Evolutionary conservation across 2,329 filamentous ascomycete species (phyloP).

Genomic region (Fusarium sp.): DNA sequence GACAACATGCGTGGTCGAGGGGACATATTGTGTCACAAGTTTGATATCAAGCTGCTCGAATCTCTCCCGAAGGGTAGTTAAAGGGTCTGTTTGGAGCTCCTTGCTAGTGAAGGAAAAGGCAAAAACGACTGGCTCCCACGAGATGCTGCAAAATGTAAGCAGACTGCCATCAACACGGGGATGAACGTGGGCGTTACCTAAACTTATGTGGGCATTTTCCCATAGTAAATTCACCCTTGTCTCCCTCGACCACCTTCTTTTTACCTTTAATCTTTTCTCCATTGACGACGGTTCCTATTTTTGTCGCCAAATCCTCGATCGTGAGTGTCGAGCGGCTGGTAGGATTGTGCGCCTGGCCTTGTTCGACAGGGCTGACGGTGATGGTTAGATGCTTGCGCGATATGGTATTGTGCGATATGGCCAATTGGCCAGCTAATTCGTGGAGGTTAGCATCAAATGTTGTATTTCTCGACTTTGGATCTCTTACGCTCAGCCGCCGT

Average conservation of each 20-base stretch:
- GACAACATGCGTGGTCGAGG: conserved; percentile 85
- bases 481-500: conserved; percentile 72
- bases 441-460: conserved; percentile 4
- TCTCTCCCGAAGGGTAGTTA: conserved; percentile 69
- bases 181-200: conserved; percentile 55
- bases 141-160: conserved; percentile 65
- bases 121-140: conserved; percentile 83
- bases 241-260: conserved; percentile 63
- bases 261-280: conserved; percentile 74
- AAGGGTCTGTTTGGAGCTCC: conserved; percentile 73
- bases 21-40: conserved; percentile 76
- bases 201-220: conserved; percentile 75
- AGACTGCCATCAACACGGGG: not conserved
- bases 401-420: conserved; percentile 82
- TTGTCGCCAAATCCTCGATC: conserved; percentile 83
- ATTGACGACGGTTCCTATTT: conserved; percentile 84
- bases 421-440: conserved; percentile 69
- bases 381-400: conserved; percentile 90
- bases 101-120: conserved; percentile 81
- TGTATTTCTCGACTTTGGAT: too few relatives aligned
- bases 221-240: conserved; percentile 72
- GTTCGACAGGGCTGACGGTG: conserved; percentile 71
- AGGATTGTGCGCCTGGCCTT: conserved; percentile 73
- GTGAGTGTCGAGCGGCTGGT: conserved; percentile 75
- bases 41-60: conserved; percentile 93